Base-by-base conservation (phyloP, 108 stramenopile species). In the Stephanodiscus triporus region DNA sequence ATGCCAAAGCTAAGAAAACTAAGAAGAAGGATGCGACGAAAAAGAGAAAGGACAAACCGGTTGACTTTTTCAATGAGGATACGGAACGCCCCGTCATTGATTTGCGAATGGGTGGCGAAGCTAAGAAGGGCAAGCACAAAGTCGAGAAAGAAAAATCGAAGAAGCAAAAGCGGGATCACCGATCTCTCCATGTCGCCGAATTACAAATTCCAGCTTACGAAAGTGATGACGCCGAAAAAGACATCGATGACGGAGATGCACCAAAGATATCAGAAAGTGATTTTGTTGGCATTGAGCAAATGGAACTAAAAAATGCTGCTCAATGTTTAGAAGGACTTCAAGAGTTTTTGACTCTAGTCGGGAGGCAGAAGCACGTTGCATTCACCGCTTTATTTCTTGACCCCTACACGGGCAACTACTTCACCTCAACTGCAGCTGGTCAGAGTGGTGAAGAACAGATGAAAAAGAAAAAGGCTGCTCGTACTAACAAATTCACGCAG, bases 381-480 rank as follows among this genome's bases (percentile, higher is more conserved):
- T 84, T 78, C 69, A 76, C 83, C 22, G 72, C 79, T 63, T 17
- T 84, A 17, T 84, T 80, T 68, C 68, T 79, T 29, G 83, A 84
- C 58, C 68, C 68, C 9, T 63, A 56, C 43, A 48, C 57, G 13
- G 61, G 62, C 7, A 47, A 72, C 29, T 72, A 62, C 42, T 26
- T 26, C 22, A 67, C 47, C 49, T 29, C 60, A 23, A 43, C 53
- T 16, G 10, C 37, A 19, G 16, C 51, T 64, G 30, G 37, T 22
- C 17, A 40, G 0, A 29, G 45, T 29, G 49, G 49, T n/a, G 54
- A 27, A 27, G 23, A 32, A 7, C 30, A 42, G 6, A 62, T 36
- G 61, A 53, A 53, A 2, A 51, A 76, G 23, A 23, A 50, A 24
- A 23, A 32, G 10, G 60, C 32, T 62, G 2, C 17, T 14, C 0